Percentiles rank a stretch among this genome's conserved stretches.
These are phyloP conservation scores for Laburnicola sp. DNA, from an alignment of 2,329 filamentous ascomycete genomes.

Conservation along the genomic window DNA sequence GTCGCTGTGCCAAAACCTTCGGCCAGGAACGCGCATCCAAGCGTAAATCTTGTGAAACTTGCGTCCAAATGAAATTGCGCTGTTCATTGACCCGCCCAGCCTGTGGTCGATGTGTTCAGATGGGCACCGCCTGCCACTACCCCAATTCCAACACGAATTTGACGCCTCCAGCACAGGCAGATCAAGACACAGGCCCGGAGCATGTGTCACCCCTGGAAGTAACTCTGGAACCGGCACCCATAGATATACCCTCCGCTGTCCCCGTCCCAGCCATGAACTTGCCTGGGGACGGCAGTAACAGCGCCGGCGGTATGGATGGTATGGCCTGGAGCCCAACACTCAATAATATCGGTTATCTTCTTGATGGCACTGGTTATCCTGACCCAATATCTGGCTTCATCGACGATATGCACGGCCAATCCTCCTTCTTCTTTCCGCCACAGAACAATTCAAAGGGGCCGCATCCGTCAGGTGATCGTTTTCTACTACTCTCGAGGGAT, in stretches of 20 bases:
- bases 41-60: background rate
- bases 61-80: background rate
- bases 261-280: background rate
- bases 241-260: background rate
- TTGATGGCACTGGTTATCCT: background rate
- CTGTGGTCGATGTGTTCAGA: background rate
- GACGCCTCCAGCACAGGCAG: background rate
- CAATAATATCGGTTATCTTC: background rate
- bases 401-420: background rate
- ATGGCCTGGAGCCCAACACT: background rate
- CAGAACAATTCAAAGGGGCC: background rate
- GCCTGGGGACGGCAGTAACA: background rate
- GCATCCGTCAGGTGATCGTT: background rate
- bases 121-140: background rate
- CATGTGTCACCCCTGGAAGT: background rate
- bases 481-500: background rate
- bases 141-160: background rate
- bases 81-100: background rate
- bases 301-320: background rate
- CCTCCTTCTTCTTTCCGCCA: background rate
- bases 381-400: background rate
- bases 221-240: background rate
- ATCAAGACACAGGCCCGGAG: background rate
- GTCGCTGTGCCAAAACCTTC: background rate
- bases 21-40: background rate